Conservation (phyloP, 805 yeast genomes). For the Candida xyloterini region DNA sequence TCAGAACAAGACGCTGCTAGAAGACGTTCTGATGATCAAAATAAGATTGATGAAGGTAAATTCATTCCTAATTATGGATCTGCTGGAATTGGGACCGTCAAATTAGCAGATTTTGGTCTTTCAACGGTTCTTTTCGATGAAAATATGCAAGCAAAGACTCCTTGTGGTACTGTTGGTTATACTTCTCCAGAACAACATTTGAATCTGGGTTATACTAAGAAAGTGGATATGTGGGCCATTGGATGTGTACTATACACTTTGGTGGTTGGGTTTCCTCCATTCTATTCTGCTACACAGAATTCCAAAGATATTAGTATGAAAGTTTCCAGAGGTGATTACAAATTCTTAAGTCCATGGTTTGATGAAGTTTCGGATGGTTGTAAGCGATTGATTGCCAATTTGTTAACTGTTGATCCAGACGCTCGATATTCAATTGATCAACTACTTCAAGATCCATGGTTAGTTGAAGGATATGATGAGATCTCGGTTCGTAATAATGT, state of each 20-base stretch:
- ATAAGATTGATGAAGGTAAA: slow-evolving; percentile 61
- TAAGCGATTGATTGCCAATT: slow-evolving; percentile 60
- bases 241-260: slow-evolving; percentile 70
- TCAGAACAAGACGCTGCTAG: slow-evolving; percentile 41
- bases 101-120: slow-evolving; percentile 68
- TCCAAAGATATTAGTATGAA: slow-evolving; percentile 59
- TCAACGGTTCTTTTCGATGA: slow-evolving; percentile 51
- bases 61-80: slow-evolving; percentile 54
- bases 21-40: slow-evolving; percentile 55
- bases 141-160: slow-evolving; percentile 55
- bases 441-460: slow-evolving; percentile 71
- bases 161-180: slow-evolving; percentile 75
- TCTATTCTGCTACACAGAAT: slow-evolving; percentile 62
- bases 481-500: background rate
- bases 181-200: slow-evolving; percentile 70
- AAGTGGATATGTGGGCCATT: slow-evolving; percentile 72
- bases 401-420: slow-evolving; percentile 67
- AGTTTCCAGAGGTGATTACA: slow-evolving; percentile 67
- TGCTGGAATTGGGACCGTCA: slow-evolving; percentile 61
- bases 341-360: slow-evolving; percentile 85
- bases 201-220: slow-evolving; percentile 58
- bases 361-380: slow-evolving; percentile 75
- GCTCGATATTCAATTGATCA: slow-evolving; percentile 67
- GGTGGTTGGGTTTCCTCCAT: slow-evolving; percentile 73
- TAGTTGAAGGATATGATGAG: slow-evolving; percentile 31